These are phyloP conservation scores for Chaetomiaceae sp. DNA, from an alignment of 2,329 filamentous ascomycete species.

Conservation along the genomic window DNA sequence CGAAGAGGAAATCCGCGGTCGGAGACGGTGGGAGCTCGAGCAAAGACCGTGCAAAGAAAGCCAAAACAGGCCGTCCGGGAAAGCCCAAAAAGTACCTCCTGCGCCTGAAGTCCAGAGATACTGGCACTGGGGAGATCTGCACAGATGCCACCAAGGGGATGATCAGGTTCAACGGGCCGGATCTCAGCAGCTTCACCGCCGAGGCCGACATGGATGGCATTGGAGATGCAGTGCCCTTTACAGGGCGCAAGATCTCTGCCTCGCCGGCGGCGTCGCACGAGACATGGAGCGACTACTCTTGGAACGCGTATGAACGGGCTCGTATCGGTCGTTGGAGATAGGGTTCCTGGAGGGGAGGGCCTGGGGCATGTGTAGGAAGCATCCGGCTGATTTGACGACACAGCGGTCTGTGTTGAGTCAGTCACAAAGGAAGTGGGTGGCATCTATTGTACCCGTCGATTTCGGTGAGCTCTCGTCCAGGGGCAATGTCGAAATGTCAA, in stretches of 20 bases:
- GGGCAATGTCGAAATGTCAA: no score
- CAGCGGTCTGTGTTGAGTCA: no score
- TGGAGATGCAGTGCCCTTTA: background rate
- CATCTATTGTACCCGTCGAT: no score
- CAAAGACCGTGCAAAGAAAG: background rate
- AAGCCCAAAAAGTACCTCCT: background rate
- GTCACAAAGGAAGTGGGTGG: no score
- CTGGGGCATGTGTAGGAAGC: no score
- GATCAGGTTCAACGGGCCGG: background rate
- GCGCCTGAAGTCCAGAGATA: background rate
- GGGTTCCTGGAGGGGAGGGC: no score
- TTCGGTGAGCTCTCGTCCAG: no score
- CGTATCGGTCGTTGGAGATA: background rate
- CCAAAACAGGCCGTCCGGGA: background rate
- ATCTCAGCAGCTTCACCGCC: background rate
- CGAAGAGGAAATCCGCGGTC: background rate
- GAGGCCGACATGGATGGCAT: background rate
- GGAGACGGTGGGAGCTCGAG: background rate
- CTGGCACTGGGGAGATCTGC: background rate
- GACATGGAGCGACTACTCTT: background rate
- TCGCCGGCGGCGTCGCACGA: background rate
- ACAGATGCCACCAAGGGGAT: background rate
- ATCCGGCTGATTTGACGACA: no score
- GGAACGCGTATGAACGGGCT: background rate
- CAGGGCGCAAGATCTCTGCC: background rate